Conservation (phyloP, 75 land plant genomes). For the Cupressus sempervirens region DNA sequence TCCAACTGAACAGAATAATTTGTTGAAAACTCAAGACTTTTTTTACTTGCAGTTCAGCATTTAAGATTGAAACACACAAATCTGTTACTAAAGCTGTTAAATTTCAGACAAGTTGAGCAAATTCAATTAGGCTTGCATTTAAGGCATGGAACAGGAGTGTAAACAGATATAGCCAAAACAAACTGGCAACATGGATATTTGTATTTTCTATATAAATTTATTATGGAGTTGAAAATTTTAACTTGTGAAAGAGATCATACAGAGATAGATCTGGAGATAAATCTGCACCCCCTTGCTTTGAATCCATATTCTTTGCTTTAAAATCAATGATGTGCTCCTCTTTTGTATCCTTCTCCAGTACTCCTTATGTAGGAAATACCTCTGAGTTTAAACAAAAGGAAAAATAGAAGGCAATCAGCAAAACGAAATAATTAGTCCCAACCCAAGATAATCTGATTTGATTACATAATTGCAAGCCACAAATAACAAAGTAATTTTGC, state of each 20-base stretch:
- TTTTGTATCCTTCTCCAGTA: neutral
- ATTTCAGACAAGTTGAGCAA: neutral
- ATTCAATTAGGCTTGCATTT: neutral
- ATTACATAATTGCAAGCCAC: neutral
- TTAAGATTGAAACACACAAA: neutral
- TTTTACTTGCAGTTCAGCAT: neutral
- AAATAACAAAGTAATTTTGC: neutral
- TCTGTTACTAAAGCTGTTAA: neutral
- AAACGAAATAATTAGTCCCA: neutral
- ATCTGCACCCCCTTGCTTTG: slow-evolving; percentile 1
- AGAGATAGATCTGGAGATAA: slow-evolving; percentile 2
- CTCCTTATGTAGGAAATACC: neutral
- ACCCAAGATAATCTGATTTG: neutral
- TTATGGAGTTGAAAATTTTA: neutral
- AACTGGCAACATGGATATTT: neutral
- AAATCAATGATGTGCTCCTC: neutral
- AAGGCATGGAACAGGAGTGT: neutral
- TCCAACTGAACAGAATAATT: neutral
- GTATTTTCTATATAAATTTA: neutral
- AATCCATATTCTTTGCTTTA: slow-evolving; percentile 2
- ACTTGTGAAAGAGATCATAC: neutral
- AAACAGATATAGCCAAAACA: neutral
- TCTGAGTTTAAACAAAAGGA: neutral
- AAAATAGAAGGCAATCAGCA: neutral
- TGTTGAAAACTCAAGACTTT: neutral